A percentile compares a stretch with the other conserved stretches of the same genome.
These are phyloP conservation scores for Lathyrus tuberosus DNA, from an alignment of 306 rosid species.

Conservation along the genomic window DNA sequence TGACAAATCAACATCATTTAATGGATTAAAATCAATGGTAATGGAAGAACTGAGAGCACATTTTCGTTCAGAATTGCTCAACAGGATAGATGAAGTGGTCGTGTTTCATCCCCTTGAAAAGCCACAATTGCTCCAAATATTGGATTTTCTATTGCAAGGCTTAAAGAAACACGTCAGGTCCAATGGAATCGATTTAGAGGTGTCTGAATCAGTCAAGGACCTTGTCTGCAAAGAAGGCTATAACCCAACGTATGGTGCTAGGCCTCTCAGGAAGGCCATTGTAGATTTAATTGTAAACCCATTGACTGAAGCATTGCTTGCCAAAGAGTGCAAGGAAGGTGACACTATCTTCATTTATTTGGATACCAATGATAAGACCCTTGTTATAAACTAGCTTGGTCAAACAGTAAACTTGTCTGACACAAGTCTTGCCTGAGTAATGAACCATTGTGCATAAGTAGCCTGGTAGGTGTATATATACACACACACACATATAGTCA, in stretches of 20 bases:
- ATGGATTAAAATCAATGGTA: constrained; percentile 73
- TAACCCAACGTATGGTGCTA: constrained; percentile 72
- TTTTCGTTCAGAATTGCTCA: constrained; percentile 92
- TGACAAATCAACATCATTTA: constrained; percentile 64
- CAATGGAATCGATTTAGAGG: constrained; percentile 61
- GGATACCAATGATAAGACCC: constrained; percentile 70
- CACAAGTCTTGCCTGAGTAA: constrained; percentile 36
- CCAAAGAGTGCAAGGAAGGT: constrained; percentile 64
- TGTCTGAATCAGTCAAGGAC: constrained; percentile 72
- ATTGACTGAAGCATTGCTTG: constrained; percentile 70
- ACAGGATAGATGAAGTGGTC: constrained; percentile 87
- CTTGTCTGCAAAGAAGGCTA: constrained; percentile 72
- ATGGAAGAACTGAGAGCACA: constrained; percentile 81
- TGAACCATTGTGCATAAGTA: constrained; percentile 32
- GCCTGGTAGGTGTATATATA: constrained; percentile 35
- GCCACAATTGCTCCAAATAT: constrained; percentile 78
- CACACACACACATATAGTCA: not conserved
- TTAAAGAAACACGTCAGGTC: constrained; percentile 61
- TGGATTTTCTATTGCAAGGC: constrained; percentile 68
- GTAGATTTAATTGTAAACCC: constrained; percentile 70
- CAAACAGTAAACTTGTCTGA: constrained; percentile 57
- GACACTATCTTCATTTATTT: constrained; percentile 70
- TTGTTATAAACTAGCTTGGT: constrained; percentile 56
- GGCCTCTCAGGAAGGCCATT: constrained; percentile 78
- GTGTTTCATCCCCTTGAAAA: constrained; percentile 83